Evolutionary conservation across 2,329 filamentous ascomycete genomes (phyloP).

Genomic region (Sarocladiaceae sp.): DNA sequence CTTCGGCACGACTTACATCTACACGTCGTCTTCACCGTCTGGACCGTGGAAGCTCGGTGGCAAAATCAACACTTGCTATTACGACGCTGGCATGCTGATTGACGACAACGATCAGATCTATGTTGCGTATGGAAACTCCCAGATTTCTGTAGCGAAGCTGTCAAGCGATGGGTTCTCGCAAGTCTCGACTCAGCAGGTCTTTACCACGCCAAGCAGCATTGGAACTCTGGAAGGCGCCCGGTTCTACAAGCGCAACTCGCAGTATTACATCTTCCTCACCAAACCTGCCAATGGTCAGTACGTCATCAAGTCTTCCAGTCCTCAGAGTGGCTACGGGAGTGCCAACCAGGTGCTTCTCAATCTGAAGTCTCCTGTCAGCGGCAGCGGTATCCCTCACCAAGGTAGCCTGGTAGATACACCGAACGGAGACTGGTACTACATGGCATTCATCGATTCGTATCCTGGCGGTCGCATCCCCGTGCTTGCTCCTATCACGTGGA

Average conservation of each 20-base stretch:
- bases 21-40: conserved; percentile 7
- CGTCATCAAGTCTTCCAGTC: conserved; percentile 40
- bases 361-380: background rate
- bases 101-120: conserved; percentile 53
- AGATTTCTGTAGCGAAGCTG: conserved; percentile 44
- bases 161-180: conserved; percentile 38
- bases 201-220: conserved; percentile 28
- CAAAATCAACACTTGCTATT: conserved; percentile 20
- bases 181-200: conserved; percentile 34
- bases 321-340: conserved; percentile 43
- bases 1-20: conserved; percentile 13
- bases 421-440: conserved; percentile 49
- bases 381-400: conserved; percentile 43
- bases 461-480: conserved; percentile 51
- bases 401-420: conserved; percentile 48
- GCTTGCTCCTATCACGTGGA: conserved; percentile 43
- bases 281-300: conserved; percentile 35
- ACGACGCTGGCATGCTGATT: conserved; percentile 49
- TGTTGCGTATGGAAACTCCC: conserved; percentile 43
- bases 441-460: conserved; percentile 48
- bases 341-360: conserved; percentile 8
- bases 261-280: conserved; percentile 47
- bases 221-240: conserved; percentile 40
- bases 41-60: conserved; percentile 8
- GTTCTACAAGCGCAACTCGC: conserved; percentile 49